Percentiles rank a stretch among this genome's conserved stretches.
Evolutionary conservation across 2,329 filamentous ascomycete species (phyloP).

Genomic region (Cytospora chrysosperma): DNA sequence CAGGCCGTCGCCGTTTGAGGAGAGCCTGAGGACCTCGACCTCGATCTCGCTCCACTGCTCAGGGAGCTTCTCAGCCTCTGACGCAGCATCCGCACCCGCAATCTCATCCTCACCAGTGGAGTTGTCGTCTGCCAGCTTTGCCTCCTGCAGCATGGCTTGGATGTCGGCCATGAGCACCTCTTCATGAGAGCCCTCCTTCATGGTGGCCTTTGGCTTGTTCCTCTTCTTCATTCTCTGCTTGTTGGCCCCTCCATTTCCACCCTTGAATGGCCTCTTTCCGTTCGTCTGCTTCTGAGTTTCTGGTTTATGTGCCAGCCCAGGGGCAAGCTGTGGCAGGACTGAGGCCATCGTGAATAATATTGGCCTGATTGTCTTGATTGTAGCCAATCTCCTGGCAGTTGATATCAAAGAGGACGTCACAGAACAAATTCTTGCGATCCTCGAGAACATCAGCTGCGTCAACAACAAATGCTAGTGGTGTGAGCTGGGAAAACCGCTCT

Average conservation of each 20-base stretch:
- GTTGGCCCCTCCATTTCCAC: not conserved
- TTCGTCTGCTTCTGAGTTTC: not conserved
- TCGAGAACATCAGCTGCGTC: not conserved
- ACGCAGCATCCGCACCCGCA: conserved; percentile 16
- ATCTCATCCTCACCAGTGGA: conserved; percentile 32
- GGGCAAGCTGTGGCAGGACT: not conserved
- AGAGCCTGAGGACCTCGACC: conserved; percentile 76
- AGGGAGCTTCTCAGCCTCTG: conserved; percentile 47
- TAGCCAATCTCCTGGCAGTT: too few relatives aligned
- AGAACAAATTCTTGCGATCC: not conserved
- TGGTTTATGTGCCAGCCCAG: not conserved
- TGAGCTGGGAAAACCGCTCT: not conserved
- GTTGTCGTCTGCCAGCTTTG: conserved; percentile 35
- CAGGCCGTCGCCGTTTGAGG: conserved; percentile 89
- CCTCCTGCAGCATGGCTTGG: conserved; percentile 49
- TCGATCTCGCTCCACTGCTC: conserved; percentile 73
- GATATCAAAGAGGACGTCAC: too few relatives aligned
- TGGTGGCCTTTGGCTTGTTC: conserved; percentile 49
- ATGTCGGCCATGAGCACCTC: conserved; percentile 67
- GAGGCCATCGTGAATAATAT: not conserved
- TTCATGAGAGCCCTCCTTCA: conserved; percentile 61
- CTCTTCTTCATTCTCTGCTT: conserved; percentile 55
- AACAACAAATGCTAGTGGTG: not conserved
- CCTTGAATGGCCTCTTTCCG: conserved; percentile 17
- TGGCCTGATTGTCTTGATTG: not conserved